Conservation (phyloP, 208 protist genomes). For the Acanthamoeba healyi region DNA sequence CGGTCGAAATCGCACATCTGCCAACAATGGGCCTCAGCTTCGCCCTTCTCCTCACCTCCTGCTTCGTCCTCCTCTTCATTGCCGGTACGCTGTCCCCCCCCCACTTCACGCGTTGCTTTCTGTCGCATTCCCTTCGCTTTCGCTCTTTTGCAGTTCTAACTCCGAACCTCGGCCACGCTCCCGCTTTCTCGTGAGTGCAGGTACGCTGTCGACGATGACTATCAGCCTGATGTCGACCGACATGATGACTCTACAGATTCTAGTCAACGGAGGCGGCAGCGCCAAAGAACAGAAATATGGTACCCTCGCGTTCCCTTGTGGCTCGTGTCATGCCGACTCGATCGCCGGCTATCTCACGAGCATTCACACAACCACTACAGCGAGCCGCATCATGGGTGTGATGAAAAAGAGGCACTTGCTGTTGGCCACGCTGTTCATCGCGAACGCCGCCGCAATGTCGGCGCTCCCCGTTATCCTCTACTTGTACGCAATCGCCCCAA, state of each 20-base stretch:
- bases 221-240: conserved; percentile 86
- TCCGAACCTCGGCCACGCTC: not conserved
- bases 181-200: not conserved
- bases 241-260: conserved; percentile 75
- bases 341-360: too few relatives aligned
- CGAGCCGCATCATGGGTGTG: conserved; percentile 39
- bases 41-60: not conserved
- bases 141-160: not conserved
- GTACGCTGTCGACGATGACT: conserved; percentile 84
- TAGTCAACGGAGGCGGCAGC: conserved; percentile 76
- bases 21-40: not conserved
- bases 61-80: conserved; percentile 15
- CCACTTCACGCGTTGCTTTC: not conserved
- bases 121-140: conserved; percentile 10
- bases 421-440: conserved; percentile 85
- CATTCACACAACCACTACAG: not conserved
- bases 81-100: not conserved
- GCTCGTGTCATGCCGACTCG: not conserved
- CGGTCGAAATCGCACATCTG: not conserved
- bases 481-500: not conserved
- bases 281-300: conserved; percentile 73
- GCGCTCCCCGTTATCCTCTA: conserved; percentile 85
- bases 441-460: conserved; percentile 83
- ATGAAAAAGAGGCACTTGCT: conserved; percentile 81
- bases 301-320: not conserved